phyloP scores from a whole-genome alignment of 2,329 filamentous ascomycete species.

The Amphichorda felina region DNA sequence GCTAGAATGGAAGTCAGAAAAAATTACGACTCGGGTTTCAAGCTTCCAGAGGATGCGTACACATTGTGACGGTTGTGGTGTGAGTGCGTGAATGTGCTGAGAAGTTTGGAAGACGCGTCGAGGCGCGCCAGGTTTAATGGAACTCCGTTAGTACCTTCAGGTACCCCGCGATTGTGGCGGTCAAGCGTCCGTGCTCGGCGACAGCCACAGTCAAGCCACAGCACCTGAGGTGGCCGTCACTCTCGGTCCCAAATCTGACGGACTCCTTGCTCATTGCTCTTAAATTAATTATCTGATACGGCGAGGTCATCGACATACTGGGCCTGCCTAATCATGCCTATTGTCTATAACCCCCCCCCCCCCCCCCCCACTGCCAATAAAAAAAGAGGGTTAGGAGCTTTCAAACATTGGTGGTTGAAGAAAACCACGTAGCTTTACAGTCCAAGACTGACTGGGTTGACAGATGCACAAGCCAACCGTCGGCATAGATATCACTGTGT shows the following conservation, averaged over 20 bases:
- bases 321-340: background rate
- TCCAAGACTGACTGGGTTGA: background rate
- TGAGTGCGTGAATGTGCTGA: slow-evolving; percentile 2
- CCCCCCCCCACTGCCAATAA: too few relatives aligned
- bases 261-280: too few relatives aligned
- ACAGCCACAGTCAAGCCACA: background rate
- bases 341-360: too few relatives aligned
- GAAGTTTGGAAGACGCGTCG: slow-evolving; percentile 7
- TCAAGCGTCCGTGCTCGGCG: background rate
- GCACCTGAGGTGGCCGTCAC: too few relatives aligned
- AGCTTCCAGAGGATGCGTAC: slow-evolving; percentile 12
- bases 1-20: too few relatives aligned
- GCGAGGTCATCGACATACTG: too few relatives aligned
- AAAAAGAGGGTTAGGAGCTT: too few relatives aligned
- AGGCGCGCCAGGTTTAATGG: slow-evolving; percentile 4
- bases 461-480: background rate
- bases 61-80: slow-evolving; percentile 16
- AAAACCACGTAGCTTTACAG: background rate
- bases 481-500: too few relatives aligned
- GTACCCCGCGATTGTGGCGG: slow-evolving; percentile 7
- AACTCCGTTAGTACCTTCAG: background rate
- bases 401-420: background rate
- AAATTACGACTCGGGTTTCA: too few relatives aligned
- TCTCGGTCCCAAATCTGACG: too few relatives aligned
- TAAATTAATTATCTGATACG: too few relatives aligned